A percentile compares a stretch with the other conserved stretches of the same genome.
Evolutionary conservation across 148 eudicot species (phyloP).

Genomic region (Hydrangea macrophylla): DNA sequence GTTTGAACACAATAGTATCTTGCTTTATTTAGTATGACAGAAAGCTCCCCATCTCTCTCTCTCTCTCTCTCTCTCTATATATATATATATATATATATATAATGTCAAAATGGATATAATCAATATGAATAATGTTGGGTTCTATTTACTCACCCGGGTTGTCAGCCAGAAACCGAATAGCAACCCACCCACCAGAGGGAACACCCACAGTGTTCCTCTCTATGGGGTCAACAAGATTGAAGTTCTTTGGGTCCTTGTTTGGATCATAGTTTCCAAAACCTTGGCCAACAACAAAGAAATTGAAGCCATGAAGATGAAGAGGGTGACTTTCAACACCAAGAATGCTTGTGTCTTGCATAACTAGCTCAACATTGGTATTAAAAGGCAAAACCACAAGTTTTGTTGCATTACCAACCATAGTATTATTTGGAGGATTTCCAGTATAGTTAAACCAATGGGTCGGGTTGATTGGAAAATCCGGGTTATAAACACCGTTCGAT

Average conservation of each 20-base stretch:
- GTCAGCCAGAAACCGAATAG: conserved; percentile 19
- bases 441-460: conserved; percentile 18
- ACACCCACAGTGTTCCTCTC: conserved; percentile 19
- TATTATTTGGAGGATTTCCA: conserved; percentile 13
- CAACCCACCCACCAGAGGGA: conserved; percentile 22
- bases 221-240: conserved; percentile 18
- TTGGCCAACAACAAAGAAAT: conserved; percentile 22
- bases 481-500: conserved; percentile 8
- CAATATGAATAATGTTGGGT: too few species aligned
- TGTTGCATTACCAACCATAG: conserved; percentile 8
- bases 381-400: conserved; percentile 11
- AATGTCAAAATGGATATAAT: too few species aligned
- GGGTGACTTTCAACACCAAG: conserved; percentile 23
- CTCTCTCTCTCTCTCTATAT: too few species aligned
- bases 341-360: conserved; percentile 16
- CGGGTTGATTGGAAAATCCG: not conserved
- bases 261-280: conserved; percentile 21
- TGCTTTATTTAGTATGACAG: too few species aligned
- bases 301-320: conserved; percentile 20
- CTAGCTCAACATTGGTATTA: conserved; percentile 16
- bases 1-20: too few species aligned
- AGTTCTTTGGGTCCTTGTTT: conserved; percentile 12
- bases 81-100: not conserved
- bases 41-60: too few species aligned
- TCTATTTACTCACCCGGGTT: conserved; percentile 11